Conservation (phyloP, 768 basidiomycete species). For the Boletus insuetus region DNA sequence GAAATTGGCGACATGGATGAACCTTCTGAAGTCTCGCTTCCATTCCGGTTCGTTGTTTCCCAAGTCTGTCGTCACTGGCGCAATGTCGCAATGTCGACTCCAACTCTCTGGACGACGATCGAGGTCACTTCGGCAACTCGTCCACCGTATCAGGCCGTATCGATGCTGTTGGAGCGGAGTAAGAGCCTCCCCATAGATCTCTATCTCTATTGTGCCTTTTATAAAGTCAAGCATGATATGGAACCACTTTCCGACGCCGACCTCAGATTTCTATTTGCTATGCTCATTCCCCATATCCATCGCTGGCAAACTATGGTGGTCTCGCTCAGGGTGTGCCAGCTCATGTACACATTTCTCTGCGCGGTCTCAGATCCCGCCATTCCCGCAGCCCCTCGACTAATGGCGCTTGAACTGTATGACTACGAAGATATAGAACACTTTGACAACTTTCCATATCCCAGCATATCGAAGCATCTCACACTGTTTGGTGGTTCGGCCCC, state of each 20-base stretch:
- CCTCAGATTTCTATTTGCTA: slow-evolving; percentile 24
- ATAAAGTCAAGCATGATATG: too few species aligned
- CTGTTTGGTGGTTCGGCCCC: slow-evolving; percentile 57
- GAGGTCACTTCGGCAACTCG: slow-evolving; percentile 19
- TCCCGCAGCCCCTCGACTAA: slow-evolving; percentile 51
- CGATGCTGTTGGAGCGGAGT: slow-evolving; percentile 50
- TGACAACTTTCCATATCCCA: not conserved
- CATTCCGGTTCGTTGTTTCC: slow-evolving; percentile 14
- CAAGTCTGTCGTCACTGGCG: slow-evolving; percentile 54
- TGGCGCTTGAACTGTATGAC: slow-evolving; percentile 52
- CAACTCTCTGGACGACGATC: slow-evolving; percentile 57
- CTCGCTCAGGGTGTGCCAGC: slow-evolving; percentile 43
- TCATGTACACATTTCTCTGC: slow-evolving; percentile 42
- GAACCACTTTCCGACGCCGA: slow-evolving; percentile 18
- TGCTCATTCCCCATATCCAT: slow-evolving; percentile 50
- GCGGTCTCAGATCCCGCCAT: slow-evolving; percentile 38
- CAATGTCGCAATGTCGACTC: slow-evolving; percentile 46
- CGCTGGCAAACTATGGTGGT: slow-evolving; percentile 56
- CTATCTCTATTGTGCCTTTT: slow-evolving; percentile 36
- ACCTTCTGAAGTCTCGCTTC: too few species aligned
- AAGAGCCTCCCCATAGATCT: slow-evolving; percentile 54
- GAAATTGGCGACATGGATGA: too few species aligned
- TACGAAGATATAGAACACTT: slow-evolving; percentile 33
- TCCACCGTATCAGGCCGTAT: slow-evolving; percentile 43
- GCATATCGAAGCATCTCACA: slow-evolving; percentile 32